These are phyloP conservation scores for Skeletonema marinoi DNA, from an alignment of 108 stramenopile genomes.

Conservation along the genomic window DNA sequence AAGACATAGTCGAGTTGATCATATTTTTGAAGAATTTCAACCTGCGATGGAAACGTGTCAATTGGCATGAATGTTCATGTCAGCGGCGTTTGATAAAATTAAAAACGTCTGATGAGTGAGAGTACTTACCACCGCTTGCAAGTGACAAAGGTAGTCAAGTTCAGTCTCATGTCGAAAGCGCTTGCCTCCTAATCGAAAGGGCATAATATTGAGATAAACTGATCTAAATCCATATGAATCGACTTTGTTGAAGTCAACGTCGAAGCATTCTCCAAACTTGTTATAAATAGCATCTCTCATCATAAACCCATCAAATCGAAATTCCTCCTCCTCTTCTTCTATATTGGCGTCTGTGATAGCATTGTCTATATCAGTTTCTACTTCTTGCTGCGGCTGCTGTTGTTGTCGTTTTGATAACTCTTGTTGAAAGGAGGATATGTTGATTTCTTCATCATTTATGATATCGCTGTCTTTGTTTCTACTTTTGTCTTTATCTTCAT, in stretches of 20 bases:
- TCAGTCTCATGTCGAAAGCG: slow-evolving; percentile 62
- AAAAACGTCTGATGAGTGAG: background rate
- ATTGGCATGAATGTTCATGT: background rate
- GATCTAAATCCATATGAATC: slow-evolving; percentile 60
- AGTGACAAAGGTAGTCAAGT: slow-evolving; percentile 75
- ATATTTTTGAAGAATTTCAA: slow-evolving; percentile 77
- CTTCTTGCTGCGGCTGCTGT: background rate
- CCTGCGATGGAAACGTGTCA: slow-evolving; percentile 8
- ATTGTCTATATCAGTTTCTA: too few relatives aligned
- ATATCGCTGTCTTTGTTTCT: background rate
- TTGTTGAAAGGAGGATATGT: slow-evolving; percentile 25
- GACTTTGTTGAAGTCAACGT: slow-evolving; percentile 64
- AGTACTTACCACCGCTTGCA: slow-evolving; percentile 62
- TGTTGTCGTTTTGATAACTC: slow-evolving; percentile 28
- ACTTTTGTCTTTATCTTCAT: slow-evolving; percentile 1
- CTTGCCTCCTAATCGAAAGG: slow-evolving; percentile 56
- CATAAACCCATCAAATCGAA: slow-evolving; percentile 71
- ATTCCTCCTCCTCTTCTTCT: slow-evolving; percentile 44
- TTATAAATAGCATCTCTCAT: slow-evolving; percentile 58
- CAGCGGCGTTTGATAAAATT: background rate
- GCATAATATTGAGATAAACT: slow-evolving; percentile 71
- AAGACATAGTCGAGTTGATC: slow-evolving; percentile 66
- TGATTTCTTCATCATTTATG: slow-evolving; percentile 12
- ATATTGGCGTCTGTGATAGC: background rate
- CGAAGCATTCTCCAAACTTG: slow-evolving; percentile 65